Base-by-base conservation (phyloP, 2,329 filamentous ascomycete genomes). In the Ceratocystis alfenasii region DNA sequence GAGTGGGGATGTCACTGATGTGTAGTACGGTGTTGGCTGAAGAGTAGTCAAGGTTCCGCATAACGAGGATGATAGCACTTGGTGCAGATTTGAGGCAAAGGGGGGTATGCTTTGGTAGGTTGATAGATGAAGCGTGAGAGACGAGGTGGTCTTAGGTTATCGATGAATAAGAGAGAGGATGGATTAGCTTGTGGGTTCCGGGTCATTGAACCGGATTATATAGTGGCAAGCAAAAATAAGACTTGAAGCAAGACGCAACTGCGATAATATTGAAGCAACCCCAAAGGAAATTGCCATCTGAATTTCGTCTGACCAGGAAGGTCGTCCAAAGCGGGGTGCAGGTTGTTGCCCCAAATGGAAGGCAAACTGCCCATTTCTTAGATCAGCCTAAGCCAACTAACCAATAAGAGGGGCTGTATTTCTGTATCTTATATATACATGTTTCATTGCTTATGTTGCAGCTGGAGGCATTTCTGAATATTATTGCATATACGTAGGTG, bases 261-360 rank as follows among this genome's bases (percentile, higher is more conserved):
- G 20, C 3, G 2, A 1, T 8, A 28, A 53, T n/a, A 7, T 53
- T 28, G 22, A 12, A 53, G 5, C 5, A 28, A 5, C 20, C 10
- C 25, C 22, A 28, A 1, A 5, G 36, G 28, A 28, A 10, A 12
- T 53, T 25, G 22, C 8, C 48, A 28, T 25, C 22, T 15, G 8
- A 28, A n/a, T 20, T 25, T 7, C 15, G 17, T 20, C 28, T 1
- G 55, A 8, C 8, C 33, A n/a, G 55, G 28, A 53, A n/a, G 28
- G 55, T 59, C 55, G 55, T 59, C 33, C 28, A 59, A 36, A 36
- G 55, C 55, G 55, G 55, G 55, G 55, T 59, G 17, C 55, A 12
- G 17, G 28, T 12, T 25, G 6, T 28, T 59, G 17, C 5, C 28
- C 25, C 30, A 28, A 36, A 36, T n/a, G 55, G 17, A 59, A 25